Percentiles rank a stretch among this genome's conserved stretches.
Conservation (phyloP, 2,329 filamentous ascomycete genomes). For the Fusarium acutatum region DNA sequence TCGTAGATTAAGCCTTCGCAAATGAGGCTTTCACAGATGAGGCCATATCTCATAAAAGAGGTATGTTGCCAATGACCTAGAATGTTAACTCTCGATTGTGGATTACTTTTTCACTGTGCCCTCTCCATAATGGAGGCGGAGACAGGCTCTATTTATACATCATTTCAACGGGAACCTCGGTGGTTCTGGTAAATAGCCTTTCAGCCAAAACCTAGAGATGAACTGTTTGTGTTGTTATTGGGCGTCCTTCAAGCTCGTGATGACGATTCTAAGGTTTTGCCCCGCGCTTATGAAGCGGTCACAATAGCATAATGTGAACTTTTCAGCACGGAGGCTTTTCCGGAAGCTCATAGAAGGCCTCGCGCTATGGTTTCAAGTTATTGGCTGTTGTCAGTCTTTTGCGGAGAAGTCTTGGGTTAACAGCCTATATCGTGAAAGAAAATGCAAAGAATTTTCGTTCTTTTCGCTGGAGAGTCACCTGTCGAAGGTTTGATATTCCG, state of each 20-base stretch:
- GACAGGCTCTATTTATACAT: background rate
- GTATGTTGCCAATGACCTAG: no score
- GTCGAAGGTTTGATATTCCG: rapidly evolving
- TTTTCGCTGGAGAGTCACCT: background rate
- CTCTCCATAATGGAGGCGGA: background rate
- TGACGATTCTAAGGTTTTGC: no score
- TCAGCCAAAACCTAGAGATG: background rate
- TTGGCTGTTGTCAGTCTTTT: background rate
- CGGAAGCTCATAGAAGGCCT: background rate
- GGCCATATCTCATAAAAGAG: background rate
- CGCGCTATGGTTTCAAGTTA: background rate
- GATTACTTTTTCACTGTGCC: no score
- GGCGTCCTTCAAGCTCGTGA: background rate
- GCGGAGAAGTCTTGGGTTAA: background rate
- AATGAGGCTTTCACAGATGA: background rate
- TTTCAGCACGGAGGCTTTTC: background rate
- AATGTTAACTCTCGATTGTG: no score
- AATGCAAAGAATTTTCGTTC: background rate
- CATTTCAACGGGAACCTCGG: no score
- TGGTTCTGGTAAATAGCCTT: background rate
- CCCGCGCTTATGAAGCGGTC: no score
- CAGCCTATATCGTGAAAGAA: background rate
- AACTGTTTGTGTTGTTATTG: no score
- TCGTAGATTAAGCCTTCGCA: no score
- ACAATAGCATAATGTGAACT: no score